Base-by-base conservation (phyloP, 345 rosid species). In the Salix viminalis region DNA sequence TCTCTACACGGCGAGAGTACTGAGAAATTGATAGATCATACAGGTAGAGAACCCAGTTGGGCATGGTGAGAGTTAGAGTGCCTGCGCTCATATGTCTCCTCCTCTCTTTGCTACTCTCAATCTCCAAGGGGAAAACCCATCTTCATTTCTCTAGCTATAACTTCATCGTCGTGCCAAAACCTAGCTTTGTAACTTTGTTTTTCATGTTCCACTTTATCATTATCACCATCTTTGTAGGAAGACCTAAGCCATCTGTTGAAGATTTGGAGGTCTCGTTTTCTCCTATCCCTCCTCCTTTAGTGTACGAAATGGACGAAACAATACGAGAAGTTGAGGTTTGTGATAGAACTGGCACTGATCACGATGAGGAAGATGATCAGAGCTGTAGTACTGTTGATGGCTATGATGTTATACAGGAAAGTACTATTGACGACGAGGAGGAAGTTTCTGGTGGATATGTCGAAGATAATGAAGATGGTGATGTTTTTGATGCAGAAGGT, bases 401-500 rank as follows among this genome's bases (percentile, higher is more conserved):
- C 1, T 65, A 69, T 42, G 74, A 28, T 1, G 83, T 74, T 2
- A n/a, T 34, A 34, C 37, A 34, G 6, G 37, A 34, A 34, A n/a
- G n/a, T n/a, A 0, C 1, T 5, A 34, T 5, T 34, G 37, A 34
- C 37, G 37, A 34, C 0, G 37, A 34, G 37, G 37, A 5, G 37
- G 37, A 68, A 7, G 77, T 60, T 14, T 32, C 58, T 19, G 42
- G 13, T 65, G 81, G 67, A 4, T 66, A 70, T 28, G 74, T 28
- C 3, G 83, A 70, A 16, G 83, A 74, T 24, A 71, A 73, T 23
- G 79, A 78, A 30, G 70, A 78, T 18, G 76, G 67, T 30, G 76
- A 67, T 23, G 71, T 61, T 7, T 50, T 23, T 62, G 24, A 60
- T 11, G 36, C 13, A 1, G 32, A 41, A 41, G 44, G 44, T 41